Evolutionary conservation across 2,329 filamentous ascomycete species (phyloP).

Genomic region (Xylaria sp.): DNA sequence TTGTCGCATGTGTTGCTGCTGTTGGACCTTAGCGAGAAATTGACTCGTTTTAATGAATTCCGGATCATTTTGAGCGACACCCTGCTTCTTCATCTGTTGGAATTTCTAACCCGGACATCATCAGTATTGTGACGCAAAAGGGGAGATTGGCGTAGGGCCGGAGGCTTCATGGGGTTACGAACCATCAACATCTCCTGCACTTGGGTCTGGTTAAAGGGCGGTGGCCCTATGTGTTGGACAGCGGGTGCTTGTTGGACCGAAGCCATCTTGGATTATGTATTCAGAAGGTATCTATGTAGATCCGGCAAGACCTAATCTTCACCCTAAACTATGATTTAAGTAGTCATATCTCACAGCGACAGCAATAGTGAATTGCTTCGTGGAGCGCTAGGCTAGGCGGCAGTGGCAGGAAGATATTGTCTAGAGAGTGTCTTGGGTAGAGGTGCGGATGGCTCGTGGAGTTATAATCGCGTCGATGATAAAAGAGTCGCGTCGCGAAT

Average conservation of each 20-base stretch:
- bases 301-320: slow-evolving; percentile 40
- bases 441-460: slow-evolving; percentile 8
- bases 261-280: slow-evolving; percentile 69
- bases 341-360: slow-evolving; percentile 47
- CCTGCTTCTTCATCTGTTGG: slow-evolving; percentile 86
- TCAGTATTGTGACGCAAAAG: slow-evolving; percentile 20
- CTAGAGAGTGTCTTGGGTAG: neutral
- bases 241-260: slow-evolving; percentile 79
- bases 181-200: slow-evolving; percentile 79
- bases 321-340: slow-evolving; percentile 40
- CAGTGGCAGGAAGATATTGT: neutral
- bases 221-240: slow-evolving; percentile 72
- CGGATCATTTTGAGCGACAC: slow-evolving; percentile 83
- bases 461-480: slow-evolving; percentile 28
- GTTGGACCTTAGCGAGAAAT: slow-evolving; percentile 78
- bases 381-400: slow-evolving; percentile 19
- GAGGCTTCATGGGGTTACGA: slow-evolving; percentile 25
- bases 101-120: slow-evolving; percentile 73
- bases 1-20: slow-evolving; percentile 70
- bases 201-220: slow-evolving; percentile 78
- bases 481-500: slow-evolving; percentile 39
- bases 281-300: slow-evolving; percentile 37
- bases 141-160: neutral
- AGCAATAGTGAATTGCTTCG: slow-evolving; percentile 36
- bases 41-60: slow-evolving; percentile 86